Conservation (phyloP, 371 early-diverging fungal species). For the Furculomyces boomerangus region DNA sequence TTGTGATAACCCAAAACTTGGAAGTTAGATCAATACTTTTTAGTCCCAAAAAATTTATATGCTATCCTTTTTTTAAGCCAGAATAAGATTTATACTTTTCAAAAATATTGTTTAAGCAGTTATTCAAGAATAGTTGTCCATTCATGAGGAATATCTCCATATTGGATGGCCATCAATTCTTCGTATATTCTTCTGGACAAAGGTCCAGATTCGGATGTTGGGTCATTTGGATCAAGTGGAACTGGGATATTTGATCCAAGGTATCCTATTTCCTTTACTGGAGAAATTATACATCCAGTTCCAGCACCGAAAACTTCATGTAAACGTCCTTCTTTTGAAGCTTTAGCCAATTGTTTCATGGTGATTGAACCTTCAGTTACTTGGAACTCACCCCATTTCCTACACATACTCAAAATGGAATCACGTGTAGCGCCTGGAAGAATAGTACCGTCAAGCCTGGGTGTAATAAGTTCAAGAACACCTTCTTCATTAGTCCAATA, state of each 20-base stretch:
- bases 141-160: constrained; percentile 37
- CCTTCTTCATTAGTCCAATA: constrained; percentile 63
- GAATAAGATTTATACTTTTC: too few species aligned
- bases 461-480: constrained; percentile 67
- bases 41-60: too few species aligned
- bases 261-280: constrained; percentile 73
- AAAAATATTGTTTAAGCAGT: too few species aligned
- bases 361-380: constrained; percentile 70
- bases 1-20: too few species aligned
- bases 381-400: constrained; percentile 76
- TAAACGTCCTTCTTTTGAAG: constrained; percentile 49
- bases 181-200: constrained; percentile 69
- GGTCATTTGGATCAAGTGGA: constrained; percentile 75
- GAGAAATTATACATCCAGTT: constrained; percentile 89
- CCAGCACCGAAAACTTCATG: constrained; percentile 86
- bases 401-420: constrained; percentile 66
- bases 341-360: constrained; percentile 63
- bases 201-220: constrained; percentile 72
- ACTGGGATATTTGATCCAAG: constrained; percentile 43
- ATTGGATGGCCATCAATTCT: constrained; percentile 83
- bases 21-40: too few species aligned
- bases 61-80: too few species aligned
- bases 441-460: constrained; percentile 85
- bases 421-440: constrained; percentile 95
- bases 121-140: too few species aligned